Evolutionary conservation across 495 filamentous ascomycete genomes (phyloP).

Genomic region (Jackrogersella multiformis): DNA sequence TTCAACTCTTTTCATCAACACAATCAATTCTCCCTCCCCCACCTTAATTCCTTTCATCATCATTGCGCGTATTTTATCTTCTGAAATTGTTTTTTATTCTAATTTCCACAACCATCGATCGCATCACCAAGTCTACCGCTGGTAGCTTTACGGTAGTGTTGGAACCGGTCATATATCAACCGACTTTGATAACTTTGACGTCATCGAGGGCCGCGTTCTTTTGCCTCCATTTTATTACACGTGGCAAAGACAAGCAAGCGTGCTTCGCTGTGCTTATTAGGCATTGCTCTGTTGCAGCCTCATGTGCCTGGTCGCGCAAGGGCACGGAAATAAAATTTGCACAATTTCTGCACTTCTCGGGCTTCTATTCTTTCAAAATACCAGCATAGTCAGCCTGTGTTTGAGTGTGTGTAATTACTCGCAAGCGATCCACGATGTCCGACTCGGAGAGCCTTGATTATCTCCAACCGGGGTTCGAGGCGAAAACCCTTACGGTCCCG

Average conservation of each 20-base stretch:
- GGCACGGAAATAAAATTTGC: neutral
- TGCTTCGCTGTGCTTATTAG: conserved; percentile 9
- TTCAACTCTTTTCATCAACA: conserved; percentile 38
- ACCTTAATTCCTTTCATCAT: conserved; percentile 10
- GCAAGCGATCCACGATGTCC: conserved; percentile 61
- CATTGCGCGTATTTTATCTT: conserved; percentile 3
- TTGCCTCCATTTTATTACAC: conserved; percentile 14
- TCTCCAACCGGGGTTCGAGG: conserved; percentile 84
- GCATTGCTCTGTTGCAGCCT: conserved; percentile 3
- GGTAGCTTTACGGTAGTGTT: neutral
- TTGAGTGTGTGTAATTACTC: neutral
- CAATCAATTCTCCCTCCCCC: conserved; percentile 17
- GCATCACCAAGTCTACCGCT: conserved; percentile 13
- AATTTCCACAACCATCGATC: conserved; percentile 1
- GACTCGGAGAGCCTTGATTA: conserved; percentile 77
- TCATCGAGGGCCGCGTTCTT: conserved; percentile 7
- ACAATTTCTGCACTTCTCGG: neutral
- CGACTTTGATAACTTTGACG: too few relatives aligned
- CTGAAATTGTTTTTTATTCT: neutral
- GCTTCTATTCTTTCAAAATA: conserved; percentile 5
- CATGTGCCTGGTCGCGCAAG: conserved; percentile 4
- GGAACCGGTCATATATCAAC: neutral
- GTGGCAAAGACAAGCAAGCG: conserved; percentile 13
- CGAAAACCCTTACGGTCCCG: conserved; percentile 81
- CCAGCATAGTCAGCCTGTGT: neutral